phyloP scores from a whole-genome alignment of 106 monocot species.

The Apostasia shenzhenica region DNA sequence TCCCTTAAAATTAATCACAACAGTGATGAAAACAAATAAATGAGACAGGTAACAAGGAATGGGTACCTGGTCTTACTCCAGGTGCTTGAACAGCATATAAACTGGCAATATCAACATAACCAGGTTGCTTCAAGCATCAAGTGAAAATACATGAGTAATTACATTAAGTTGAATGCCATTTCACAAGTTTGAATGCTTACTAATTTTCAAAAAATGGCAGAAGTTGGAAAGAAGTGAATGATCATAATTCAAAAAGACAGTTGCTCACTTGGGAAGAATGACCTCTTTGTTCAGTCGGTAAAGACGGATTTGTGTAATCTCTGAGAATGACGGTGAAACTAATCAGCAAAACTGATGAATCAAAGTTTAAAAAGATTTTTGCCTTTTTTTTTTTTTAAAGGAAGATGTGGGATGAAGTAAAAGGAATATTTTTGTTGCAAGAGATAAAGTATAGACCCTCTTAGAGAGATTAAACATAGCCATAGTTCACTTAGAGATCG shows the following conservation, averaged over 20 bases:
- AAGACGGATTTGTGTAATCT: constrained; percentile 45
- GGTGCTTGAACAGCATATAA: constrained; percentile 33
- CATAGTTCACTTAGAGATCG: too few relatives aligned
- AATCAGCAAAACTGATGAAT: neutral
- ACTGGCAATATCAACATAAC: constrained; percentile 36
- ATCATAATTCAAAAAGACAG: neutral
- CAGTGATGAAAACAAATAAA: too few relatives aligned
- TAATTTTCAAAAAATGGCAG: neutral
- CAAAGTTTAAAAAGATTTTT: too few relatives aligned
- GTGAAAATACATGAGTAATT: too few relatives aligned
- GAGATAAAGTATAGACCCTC: too few relatives aligned
- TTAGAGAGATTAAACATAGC: too few relatives aligned
- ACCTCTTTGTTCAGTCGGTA: constrained; percentile 44
- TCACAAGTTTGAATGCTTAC: neutral
- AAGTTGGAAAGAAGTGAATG: neutral
- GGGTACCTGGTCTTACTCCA: constrained; percentile 26
- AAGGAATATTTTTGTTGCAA: too few relatives aligned
- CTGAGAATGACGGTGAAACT: constrained; percentile 9
- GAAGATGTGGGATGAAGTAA: too few relatives aligned
- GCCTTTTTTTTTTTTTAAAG: too few relatives aligned
- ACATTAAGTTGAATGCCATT: too few relatives aligned
- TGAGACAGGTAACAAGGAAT: neutral
- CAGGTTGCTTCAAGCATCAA: constrained; percentile 13
- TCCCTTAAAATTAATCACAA: too few relatives aligned
- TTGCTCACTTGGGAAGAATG: constrained; percentile 35